phyloP scores from a whole-genome alignment of 2,329 filamentous ascomycete species.

The Zasmidium cellare region DNA sequence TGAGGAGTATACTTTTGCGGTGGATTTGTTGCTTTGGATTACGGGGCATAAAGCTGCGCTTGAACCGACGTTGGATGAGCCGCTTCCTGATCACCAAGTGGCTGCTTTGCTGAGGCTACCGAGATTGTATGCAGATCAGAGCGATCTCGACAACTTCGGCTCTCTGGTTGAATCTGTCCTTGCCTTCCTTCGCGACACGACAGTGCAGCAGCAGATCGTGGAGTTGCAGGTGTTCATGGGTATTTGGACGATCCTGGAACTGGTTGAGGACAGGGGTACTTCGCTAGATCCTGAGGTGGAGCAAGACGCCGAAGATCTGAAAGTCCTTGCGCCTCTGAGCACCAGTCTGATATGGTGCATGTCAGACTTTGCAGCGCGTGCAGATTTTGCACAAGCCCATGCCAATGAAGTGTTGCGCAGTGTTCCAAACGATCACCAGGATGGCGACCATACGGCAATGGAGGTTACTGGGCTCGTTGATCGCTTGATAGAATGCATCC shows the following conservation, averaged over 20 bases:
- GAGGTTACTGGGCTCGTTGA: not conserved
- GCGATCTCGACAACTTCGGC: constrained; percentile 24
- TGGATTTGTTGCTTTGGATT: constrained; percentile 31
- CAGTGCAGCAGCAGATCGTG: constrained; percentile 24
- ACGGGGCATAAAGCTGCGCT: constrained; percentile 22
- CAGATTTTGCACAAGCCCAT: constrained; percentile 20
- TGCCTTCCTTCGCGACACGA: constrained; percentile 26
- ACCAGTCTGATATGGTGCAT: constrained; percentile 31
- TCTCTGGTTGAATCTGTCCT: constrained; percentile 26
- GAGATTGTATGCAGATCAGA: constrained; percentile 8
- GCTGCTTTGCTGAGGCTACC: constrained; percentile 15
- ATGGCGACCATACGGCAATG: not conserved
- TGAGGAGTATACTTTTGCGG: not conserved
- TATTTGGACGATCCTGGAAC: constrained; percentile 25
- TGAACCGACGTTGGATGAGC: constrained; percentile 7
- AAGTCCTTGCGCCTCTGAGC: constrained; percentile 25
- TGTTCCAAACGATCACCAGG: not conserved
- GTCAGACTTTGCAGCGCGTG: constrained; percentile 30
- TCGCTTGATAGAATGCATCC: not conserved
- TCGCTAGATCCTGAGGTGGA: constrained; percentile 1
- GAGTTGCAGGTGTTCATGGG: constrained; percentile 9
- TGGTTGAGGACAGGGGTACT: constrained; percentile 5
- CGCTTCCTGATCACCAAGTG: constrained; percentile 15
- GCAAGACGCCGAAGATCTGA: constrained; percentile 16
- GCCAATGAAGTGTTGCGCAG: not conserved